Base-by-base conservation (phyloP, 2,329 filamentous ascomycete species). In the Madurella mycetomatis region DNA sequence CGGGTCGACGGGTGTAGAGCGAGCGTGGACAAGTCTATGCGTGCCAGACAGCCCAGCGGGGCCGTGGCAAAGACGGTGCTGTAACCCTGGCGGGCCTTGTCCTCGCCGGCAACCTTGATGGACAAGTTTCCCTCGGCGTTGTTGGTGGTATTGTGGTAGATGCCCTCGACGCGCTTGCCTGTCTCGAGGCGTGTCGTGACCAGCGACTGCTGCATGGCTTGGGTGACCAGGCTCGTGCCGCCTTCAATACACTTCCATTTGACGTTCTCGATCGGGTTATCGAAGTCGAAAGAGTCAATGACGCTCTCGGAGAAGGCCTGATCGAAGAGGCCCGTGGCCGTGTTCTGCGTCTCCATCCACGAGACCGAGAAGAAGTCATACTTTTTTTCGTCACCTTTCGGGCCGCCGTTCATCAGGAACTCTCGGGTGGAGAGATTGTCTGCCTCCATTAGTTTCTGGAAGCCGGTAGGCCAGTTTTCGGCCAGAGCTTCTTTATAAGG, bases 231-330 rank as follows among this genome's bases (percentile, higher is more conserved):
- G 15, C 49, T 52, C 31, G 66, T 65, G 12, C 70, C 70, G 5
- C 69, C 69, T 7, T 69, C 60, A 47, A 73, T 59, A 41, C 69
- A 68, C 18, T 53, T 62, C 65, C 68, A 69, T 5, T 63, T 17
- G n/a, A n/a, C n/a, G 11, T 52, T 41, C 8, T 51, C 25, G 12
- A 51, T 41, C n/a, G 46, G 43, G 7, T 25, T 31, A 12, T 66
- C 60, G 40, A 72, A 71, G 46, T 69, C 67, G 39, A 65, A 59
- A 12, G 62, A 65, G 34, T 72, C 68, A 11, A 69, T 61, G 17
- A 71, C 65, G 30, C 57, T 67, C 56, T 72, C 71, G 30, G 63
- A 65, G 50, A 71, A 66, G n/a, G 67, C 61, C 51, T 70, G 66
- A 54, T 71, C 67, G 49, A 68, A 72, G 39, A 65, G 61, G n/a